Evolutionary conservation across 257 asterid genomes (phyloP), one percentile per base, ranked within the genome.

Genomic region (Solanum sitiens): DNA sequence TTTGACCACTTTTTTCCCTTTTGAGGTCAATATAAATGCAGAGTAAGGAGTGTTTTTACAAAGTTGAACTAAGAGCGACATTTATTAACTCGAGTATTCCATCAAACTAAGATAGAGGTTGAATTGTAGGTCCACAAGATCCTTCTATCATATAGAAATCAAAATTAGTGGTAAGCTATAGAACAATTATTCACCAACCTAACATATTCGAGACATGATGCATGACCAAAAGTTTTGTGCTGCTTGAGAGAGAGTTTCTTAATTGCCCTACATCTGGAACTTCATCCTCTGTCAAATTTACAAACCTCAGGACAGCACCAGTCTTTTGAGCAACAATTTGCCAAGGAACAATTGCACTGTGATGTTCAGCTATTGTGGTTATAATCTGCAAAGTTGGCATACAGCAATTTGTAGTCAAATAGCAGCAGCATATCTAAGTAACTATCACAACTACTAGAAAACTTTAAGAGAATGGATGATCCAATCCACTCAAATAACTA

Each of bases 271-370:
- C 53, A 90, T 97, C 98, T 80, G 99, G 98, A 90, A 93, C 96
- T 93, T 96, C 99, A 88, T 91, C 92, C 85, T 95, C 92, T 0
- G 94, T 91, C 86, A 97, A 93, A 86, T 65, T 89, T 75, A 95
- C 96, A 90, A 89, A 94, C 91, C 92, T 97, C 83, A 97, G 89
- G 84, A 92, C 90, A 47, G 98, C 99, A 88, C 99, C 99, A 65
- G 99, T 96, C 94, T 91, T 96, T 89, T 97, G 98, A 92, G 99
- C 98, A n/a, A 97, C 95, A 91, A 94, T 35, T 94, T 96, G 99
- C 99, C 99, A 97, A 87, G 99, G 99, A 88, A 97, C 98, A 89
- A 96, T 93, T 79, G 97, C 94, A 91, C 99, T 97, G 92, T 97
- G 99, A 94, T 96, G 99, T 89, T 97, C 99, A 82, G 98, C 99